A percentile compares a stretch with the other conserved stretches of the same genome.
These are phyloP conservation scores for Ascoidea tarda DNA, from an alignment of 805 yeast genomes.

Conservation along the genomic window DNA sequence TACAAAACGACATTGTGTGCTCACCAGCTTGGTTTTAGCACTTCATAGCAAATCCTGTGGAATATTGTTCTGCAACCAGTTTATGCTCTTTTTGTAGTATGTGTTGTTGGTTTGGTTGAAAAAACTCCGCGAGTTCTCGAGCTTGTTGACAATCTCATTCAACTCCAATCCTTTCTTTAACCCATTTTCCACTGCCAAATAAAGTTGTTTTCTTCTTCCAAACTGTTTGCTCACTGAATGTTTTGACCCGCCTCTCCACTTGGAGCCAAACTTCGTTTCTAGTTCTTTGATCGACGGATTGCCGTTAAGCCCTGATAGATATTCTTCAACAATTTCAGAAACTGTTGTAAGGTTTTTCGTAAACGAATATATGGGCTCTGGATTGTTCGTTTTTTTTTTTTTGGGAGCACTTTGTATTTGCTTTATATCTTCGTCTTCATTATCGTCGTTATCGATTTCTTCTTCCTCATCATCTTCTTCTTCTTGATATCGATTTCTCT, in stretches of 20 bases:
- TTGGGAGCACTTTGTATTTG: not conserved
- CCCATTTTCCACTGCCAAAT: slow-evolving; percentile 3
- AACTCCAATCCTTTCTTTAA: not conserved
- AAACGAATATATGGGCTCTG: slow-evolving; percentile 4
- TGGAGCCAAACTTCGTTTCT: slow-evolving; percentile 26
- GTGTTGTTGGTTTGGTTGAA: not conserved
- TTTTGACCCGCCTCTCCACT: slow-evolving; percentile 25
- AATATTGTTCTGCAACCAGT: slow-evolving; percentile 5
- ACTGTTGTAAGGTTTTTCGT: not conserved
- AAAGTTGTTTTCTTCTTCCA: slow-evolving; percentile 18
- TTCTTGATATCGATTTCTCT: no score
- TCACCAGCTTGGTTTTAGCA: not conserved
- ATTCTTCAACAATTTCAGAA: slow-evolving; percentile 17
- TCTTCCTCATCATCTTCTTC: not conserved
- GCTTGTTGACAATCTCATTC: slow-evolving; percentile 1
- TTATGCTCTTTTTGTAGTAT: slow-evolving; percentile 2
- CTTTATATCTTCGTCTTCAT: not conserved
- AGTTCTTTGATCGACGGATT: slow-evolving; percentile 24
- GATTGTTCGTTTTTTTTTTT: not conserved
- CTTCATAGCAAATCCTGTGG: slow-evolving; percentile 2
- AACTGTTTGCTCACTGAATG: slow-evolving; percentile 18
- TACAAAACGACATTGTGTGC: not conserved
- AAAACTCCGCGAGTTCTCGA: slow-evolving; percentile 3
- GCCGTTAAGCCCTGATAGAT: slow-evolving; percentile 25
- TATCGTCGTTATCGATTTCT: not conserved